Evolutionary conservation across 192 early-diverging fungal genomes (phyloP).

Genomic region (Coemansia sp.): DNA sequence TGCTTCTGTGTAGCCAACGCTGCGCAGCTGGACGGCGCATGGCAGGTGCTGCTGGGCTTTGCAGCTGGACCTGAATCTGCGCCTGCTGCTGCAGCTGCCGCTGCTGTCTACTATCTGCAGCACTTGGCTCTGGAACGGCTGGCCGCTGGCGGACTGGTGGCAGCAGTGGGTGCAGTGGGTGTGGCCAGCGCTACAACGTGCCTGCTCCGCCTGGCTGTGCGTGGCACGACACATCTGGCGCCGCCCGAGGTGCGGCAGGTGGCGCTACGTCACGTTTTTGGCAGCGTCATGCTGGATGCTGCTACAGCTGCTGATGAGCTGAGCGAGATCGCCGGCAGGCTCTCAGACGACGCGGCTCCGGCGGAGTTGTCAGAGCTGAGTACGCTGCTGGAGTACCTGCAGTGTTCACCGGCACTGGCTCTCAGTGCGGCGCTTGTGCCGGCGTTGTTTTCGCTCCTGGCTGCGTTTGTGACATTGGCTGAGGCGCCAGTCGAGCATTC

Average conservation of each 20-base stretch:
- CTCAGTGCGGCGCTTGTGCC: conserved; percentile 57
- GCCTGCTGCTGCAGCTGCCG: conserved; percentile 2
- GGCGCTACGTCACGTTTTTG: conserved; percentile 31
- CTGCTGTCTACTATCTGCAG: conserved; percentile 28
- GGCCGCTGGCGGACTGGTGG: conserved; percentile 8
- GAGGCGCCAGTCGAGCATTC: conserved; percentile 73
- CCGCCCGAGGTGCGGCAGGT: conserved; percentile 6
- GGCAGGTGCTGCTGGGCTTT: conserved; percentile 25
- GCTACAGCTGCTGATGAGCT: conserved; percentile 24
- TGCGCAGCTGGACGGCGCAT: conserved; percentile 9
- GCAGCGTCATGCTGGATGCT: conserved; percentile 26
- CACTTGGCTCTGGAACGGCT: conserved; percentile 38
- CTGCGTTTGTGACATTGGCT: conserved; percentile 57
- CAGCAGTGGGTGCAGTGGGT: conserved; percentile 11
- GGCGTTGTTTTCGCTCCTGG: conserved; percentile 71
- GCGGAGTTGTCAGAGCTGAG: conserved; percentile 57
- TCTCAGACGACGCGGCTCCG: conserved; percentile 17
- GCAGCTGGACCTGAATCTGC: conserved; percentile 10
- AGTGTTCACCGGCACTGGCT: conserved; percentile 57
- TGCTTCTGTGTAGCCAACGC: conserved; percentile 23
- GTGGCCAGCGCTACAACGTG: conserved; percentile 15
- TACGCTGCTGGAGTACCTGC: conserved; percentile 72
- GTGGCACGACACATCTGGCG: conserved; percentile 21
- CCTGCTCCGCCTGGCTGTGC: conserved; percentile 21
- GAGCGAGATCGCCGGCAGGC: conserved; percentile 13